phyloP scores from a whole-genome alignment of 441 rosid genomes.

The Corymbia citriodora region DNA sequence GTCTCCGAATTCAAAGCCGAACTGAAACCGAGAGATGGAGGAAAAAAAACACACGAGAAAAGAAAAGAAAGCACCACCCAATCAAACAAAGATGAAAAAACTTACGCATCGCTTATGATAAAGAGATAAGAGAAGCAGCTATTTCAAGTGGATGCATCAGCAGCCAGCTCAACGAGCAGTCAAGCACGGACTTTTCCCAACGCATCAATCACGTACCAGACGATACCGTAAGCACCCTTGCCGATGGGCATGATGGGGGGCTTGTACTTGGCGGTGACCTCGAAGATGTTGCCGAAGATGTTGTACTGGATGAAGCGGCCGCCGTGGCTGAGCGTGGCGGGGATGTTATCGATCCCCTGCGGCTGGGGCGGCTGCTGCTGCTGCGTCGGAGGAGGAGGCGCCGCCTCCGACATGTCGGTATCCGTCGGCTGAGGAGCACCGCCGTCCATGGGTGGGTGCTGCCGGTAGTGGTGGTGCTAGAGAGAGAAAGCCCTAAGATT shows the following conservation, averaged over 20 bases:
- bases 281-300: conserved; percentile 87
- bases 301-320: conserved; percentile 92
- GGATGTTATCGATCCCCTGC: conserved; percentile 64
- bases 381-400: neutral
- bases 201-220: conserved; percentile 37
- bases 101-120: neutral
- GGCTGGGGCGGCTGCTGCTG: conserved; percentile 19
- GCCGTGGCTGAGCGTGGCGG: conserved; percentile 78
- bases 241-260: conserved; percentile 93
- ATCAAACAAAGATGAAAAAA: neutral
- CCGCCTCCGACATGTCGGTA: conserved; percentile 11
- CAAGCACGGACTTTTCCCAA: neutral
- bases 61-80: neutral
- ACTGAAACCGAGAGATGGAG: conserved; percentile 22
- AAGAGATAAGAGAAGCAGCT: neutral
- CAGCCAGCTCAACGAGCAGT: neutral
- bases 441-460: conserved; percentile 27
- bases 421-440: conserved; percentile 28
- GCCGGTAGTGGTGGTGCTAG: neutral
- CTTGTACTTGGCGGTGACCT: conserved; percentile 90
- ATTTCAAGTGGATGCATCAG: neutral
- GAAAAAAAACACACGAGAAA: neutral
- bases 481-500: neutral
- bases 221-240: conserved; percentile 88
- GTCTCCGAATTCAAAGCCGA: conserved; percentile 72